These are phyloP conservation scores for Chlorella variabilis DNA, from an alignment of 163 green algal genomes.

Conservation along the genomic window DNA sequence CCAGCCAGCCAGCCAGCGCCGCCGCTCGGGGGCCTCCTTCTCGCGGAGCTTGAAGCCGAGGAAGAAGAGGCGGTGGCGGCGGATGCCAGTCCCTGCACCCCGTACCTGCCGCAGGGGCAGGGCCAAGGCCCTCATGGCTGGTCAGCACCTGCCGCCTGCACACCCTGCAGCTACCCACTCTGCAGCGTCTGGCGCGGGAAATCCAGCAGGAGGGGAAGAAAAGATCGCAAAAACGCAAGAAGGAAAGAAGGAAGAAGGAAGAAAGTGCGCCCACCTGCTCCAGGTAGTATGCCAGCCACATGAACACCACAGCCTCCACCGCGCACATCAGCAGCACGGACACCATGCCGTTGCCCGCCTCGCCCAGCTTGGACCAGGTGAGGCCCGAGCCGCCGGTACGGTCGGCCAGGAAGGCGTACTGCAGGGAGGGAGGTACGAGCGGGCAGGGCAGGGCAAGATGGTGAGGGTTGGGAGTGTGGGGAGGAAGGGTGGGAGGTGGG, in stretches of 20 bases:
- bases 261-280: conserved; percentile 62
- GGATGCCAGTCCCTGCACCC: conserved; percentile 67
- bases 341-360: conserved; percentile 75
- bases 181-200: too few relatives aligned
- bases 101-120: conserved; percentile 58
- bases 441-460: neutral
- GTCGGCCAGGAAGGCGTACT: conserved; percentile 60
- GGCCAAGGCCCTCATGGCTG: conserved; percentile 40
- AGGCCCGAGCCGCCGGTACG: conserved; percentile 60
- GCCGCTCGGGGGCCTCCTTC: neutral
- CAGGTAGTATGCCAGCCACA: conserved; percentile 73
- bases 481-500: neutral
- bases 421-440: conserved; percentile 8
- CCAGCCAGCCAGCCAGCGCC: conserved; percentile 4
- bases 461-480: too few relatives aligned
- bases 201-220: too few relatives aligned
- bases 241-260: too few relatives aligned
- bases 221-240: too few relatives aligned
- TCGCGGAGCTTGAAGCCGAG: conserved; percentile 46
- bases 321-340: conserved; percentile 74
- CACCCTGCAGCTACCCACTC: too few relatives aligned
- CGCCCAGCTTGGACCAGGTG: conserved; percentile 61
- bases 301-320: conserved; percentile 83
- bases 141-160: conserved; percentile 62
- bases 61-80: conserved; percentile 80